Percentiles rank a stretch among this genome's conserved stretches.
phyloP scores from a whole-genome alignment of 441 rosid species.

The Biscutella laevigata region DNA sequence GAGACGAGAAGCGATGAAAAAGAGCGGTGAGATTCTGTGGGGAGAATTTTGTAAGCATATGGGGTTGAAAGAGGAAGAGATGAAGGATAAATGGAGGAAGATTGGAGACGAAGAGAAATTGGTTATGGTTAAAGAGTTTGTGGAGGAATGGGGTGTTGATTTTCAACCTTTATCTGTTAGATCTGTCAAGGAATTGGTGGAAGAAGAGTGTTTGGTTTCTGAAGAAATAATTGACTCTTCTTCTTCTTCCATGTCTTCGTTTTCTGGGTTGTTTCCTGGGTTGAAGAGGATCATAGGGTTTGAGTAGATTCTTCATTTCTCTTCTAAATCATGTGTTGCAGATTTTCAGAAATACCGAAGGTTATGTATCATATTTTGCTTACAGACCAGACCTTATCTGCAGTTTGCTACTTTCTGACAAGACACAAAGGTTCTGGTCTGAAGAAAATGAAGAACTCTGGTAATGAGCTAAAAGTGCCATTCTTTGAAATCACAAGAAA shows the following conservation, averaged over 20 bases:
- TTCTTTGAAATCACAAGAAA: no score
- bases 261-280: conserved; percentile 38
- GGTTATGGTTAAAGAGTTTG: conserved; percentile 41
- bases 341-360: not conserved
- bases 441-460: no score
- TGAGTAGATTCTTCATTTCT: conserved; percentile 2
- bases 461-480: no score
- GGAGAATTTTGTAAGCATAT: conserved; percentile 45
- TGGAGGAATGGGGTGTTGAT: conserved; percentile 43
- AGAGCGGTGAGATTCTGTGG: conserved; percentile 54
- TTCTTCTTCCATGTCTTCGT: conserved; percentile 20
- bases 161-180: conserved; percentile 60
- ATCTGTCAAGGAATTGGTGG: conserved; percentile 57
- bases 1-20: conserved; percentile 64
- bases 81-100: conserved; percentile 45
- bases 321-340: not conserved
- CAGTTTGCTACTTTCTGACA: conserved; percentile 3
- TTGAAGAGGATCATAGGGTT: conserved; percentile 56
- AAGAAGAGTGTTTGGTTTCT: conserved; percentile 39
- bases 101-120: conserved; percentile 47
- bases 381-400: not conserved
- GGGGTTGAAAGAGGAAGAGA: conserved; percentile 37
- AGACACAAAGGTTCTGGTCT: not conserved
- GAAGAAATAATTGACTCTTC: conserved; percentile 10
- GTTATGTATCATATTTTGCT: no score